Base-by-base conservation (phyloP, 768 basidiomycete species). In the Suillus cothurnatus region DNA sequence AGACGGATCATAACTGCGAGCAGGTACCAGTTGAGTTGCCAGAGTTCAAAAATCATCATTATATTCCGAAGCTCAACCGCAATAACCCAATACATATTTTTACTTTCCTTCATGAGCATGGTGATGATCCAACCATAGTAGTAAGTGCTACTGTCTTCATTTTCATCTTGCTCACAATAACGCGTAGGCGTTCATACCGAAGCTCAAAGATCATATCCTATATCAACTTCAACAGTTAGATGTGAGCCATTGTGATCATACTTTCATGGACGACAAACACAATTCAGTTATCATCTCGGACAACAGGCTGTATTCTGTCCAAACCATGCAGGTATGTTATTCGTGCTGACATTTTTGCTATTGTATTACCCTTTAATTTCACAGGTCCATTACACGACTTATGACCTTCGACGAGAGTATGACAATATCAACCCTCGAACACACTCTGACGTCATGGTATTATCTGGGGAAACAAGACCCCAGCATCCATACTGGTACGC, bases 401-500 rank as follows among this genome's bases (percentile, higher is more conserved):
- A 75, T 12, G 61, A 75, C 12, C 36, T 75, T 9, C 36, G 43
- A 1, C 23, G 53, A 4, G 69, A 63, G 19, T 34, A 66, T 6
- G 69, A 72, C 31, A 52, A 15, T 0, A 60, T 19, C 63, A 77
- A 68, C 75, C 74, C 78, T 3, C 63, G 71, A 0, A 77, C 72
- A 1, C 72, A 80, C 8, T 31, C 72, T 9, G 70, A 81, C 50
- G 65, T 84, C 43, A 80, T 82, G 77, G 68, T 79, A 8, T 68
- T 73, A 0, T 60, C 73, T 14, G 56, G 64, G 6, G 31, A 62
- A 4, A 38, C 31, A 4, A 11, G 23, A 1, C 66, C 61, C 3
- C 52, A 55, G 1, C 77, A 82, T 55, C 78, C 76, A 0, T 81
- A 73, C 60, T 79, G 75, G 77, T 82, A 82, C 69, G 78, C 74